Base-by-base conservation (phyloP, 75 land plant genomes). In the Isoetes taiwanensis region DNA sequence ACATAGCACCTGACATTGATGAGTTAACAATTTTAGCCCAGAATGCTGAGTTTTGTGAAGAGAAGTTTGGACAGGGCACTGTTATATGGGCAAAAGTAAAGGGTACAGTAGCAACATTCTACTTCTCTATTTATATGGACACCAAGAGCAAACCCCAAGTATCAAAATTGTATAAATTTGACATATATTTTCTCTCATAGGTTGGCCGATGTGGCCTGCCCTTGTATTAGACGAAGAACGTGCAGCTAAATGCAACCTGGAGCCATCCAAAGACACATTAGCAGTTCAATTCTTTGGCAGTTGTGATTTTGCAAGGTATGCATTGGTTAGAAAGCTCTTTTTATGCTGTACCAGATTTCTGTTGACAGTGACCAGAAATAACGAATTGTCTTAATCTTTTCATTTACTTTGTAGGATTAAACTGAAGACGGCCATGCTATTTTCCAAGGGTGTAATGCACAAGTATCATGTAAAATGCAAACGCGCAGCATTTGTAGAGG, bases 281-380 rank as follows among this genome's bases (percentile, higher is more conserved):
- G 72, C 78, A 35, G 76, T 91, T 30, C 97, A 91, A 31, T 91
- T 86, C 69, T 91, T 91, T 72, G 97, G 97, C 24, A 83, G 82
- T 9, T 80, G 86, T 75, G 97, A 91, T 62, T 78, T 74, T 81
- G 94, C 94, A 58, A 86, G 88, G 93, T 82, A 38, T 32, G 46
- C n/a, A 12, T 43, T 2, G 37, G 30, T 24, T 19, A 8, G 12
- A 6, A 11, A 61, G 21, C 17, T 12, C 17, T 24, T 8, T 57
- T 61, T 1, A 28, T n/a, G 16, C 3, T 37, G 9, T 37, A 10
- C 14, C 12, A 37, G 14, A 9, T 14, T 14, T 10, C 39, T 37
- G 39, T 37, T 10, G 39, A 10, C 9, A 37, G 12, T 37, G 39
- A 10, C 39, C 5, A 20, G 52, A 9, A 6, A 8, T 9, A 48